Base-by-base conservation (phyloP, 208 protist genomes). In the Angomonas deanei region DNA sequence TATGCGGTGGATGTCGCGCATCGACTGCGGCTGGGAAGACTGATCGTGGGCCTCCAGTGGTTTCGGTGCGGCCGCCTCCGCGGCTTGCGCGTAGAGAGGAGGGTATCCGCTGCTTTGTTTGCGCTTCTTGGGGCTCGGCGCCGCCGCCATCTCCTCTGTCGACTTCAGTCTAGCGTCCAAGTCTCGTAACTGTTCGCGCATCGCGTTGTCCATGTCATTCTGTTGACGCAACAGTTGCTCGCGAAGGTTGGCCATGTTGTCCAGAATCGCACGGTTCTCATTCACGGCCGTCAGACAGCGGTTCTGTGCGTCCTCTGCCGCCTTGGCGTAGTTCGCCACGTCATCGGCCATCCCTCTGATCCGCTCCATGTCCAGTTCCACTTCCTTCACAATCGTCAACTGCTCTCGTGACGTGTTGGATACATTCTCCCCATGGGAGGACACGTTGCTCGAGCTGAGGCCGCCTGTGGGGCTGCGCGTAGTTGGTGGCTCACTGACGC, bases 301-400 rank as follows among this genome's bases (percentile, higher is more conserved):
- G 49, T 71, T 36, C 61, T 81, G 69, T 26, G 70, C 70, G 23
- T 52, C 50, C 55, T 68, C 66, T 0, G 75, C 66, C 13, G 59
- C 56, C 54, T 57, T 21, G 3, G 66, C 59, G 34, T 49, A 57
- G 31, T 72, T 34, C 23, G 57, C 48, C n/a, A 61, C 66, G 8
- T 66, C 66, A 3, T 23, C 38, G 8, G 72, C 57, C 11, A 68
- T 50, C 15, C 46, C 19, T 28, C 50, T 50, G 3, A 59, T 55
- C 42, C 69, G 58, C n/a, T 64, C 59, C 1, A 47, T 13, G 1
- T 49, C 34, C 21, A 24, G 24, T 38, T 64, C 46, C 4, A 21
- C 15, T 19, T 42, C 24, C 17, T 23, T 48, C 6, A 19, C 11
- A 53, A 59, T 17, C 34, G 34, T 39, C 5, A 39, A 26, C 23